Evolutionary conservation across 208 protist genomes (phyloP).

Genomic region (Trypanosoma vivax): DNA sequence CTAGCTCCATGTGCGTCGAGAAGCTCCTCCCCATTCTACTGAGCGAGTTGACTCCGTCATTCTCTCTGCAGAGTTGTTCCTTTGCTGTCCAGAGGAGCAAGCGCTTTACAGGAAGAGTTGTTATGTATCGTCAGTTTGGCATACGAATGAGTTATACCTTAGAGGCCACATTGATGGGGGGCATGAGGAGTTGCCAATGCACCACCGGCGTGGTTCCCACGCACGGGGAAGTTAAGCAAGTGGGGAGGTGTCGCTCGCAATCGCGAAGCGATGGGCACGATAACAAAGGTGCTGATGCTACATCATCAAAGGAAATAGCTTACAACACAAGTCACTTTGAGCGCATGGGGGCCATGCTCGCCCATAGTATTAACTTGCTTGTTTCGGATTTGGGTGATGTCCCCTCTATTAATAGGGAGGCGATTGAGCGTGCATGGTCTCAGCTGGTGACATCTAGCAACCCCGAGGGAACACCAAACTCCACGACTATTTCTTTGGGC

Average conservation of each 20-base stretch:
- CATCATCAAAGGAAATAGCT: conserved; percentile 5
- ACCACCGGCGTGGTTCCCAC: background rate
- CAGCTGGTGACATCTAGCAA: background rate
- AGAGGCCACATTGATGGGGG: conserved; percentile 91
- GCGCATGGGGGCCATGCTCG: conserved; percentile 19
- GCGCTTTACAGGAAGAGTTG: conserved; percentile 81
- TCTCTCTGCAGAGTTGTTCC: conserved; percentile 60
- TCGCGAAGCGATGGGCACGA: background rate
- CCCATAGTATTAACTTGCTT: conserved; percentile 7
- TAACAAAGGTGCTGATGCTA: background rate
- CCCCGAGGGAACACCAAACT: background rate
- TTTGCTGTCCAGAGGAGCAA: conserved; percentile 90
- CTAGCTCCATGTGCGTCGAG: conserved; percentile 32
- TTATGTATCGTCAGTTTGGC: conserved; percentile 86
- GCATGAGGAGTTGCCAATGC: conserved; percentile 16
- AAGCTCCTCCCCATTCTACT: conserved; percentile 73
- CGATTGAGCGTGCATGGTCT: conserved; percentile 22
- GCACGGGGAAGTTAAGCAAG: background rate
- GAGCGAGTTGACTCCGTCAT: conserved; percentile 44
- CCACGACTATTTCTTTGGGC: conserved; percentile 11
- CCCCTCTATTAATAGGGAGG: background rate
- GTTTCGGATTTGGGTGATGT: conserved; percentile 1
- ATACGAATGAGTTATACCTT: conserved; percentile 93
- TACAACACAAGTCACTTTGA: conserved; percentile 22
- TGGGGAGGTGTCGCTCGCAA: too few relatives aligned